Conservation (phyloP, 805 yeast species). For the Allodekkera sacchari region DNA sequence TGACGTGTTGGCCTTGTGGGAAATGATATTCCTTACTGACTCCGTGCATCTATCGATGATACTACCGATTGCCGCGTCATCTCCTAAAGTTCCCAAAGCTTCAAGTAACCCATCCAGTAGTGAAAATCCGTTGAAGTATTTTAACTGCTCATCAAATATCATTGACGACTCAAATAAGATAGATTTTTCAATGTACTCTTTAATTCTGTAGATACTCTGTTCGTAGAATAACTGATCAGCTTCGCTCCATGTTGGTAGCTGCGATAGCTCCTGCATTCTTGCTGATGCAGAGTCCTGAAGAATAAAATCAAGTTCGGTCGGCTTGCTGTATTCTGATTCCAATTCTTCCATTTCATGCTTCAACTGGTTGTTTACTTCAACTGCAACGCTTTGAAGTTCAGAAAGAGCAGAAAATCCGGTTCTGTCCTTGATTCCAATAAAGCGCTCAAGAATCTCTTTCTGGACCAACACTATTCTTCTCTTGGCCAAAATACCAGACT, state of each 20-base stretch:
- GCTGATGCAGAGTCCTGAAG: conserved; percentile 36
- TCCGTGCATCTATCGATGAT: too few species aligned
- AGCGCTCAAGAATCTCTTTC: conserved; percentile 23
- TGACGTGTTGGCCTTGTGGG: too few species aligned
- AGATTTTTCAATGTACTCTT: conserved; percentile 43
- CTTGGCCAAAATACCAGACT: conserved; percentile 36
- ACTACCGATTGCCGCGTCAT: too few species aligned
- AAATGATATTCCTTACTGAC: too few species aligned
- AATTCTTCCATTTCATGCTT: conserved; percentile 39
- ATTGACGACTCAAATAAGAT: conserved; percentile 48
- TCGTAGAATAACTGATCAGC: conserved; percentile 35
- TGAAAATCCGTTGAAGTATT: too few species aligned
- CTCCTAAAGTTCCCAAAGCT: conserved; percentile 3
- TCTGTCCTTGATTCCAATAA: too few species aligned
- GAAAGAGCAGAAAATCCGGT: too few species aligned
- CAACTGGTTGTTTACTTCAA: conserved; percentile 26
- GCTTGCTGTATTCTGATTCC: conserved; percentile 40
- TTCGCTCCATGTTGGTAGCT: conserved; percentile 49
- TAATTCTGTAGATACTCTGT: conserved; percentile 31
- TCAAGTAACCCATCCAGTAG: too few species aligned
- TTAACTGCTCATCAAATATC: conserved; percentile 38
- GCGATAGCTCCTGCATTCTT: conserved; percentile 38
- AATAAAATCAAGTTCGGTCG: conserved; percentile 45
- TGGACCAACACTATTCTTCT: conserved; percentile 27
- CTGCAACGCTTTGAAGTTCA: conserved; percentile 8